These are phyloP conservation scores for Nicotiana rustica DNA, from an alignment of 305 asterid species.

Conservation along the genomic window DNA sequence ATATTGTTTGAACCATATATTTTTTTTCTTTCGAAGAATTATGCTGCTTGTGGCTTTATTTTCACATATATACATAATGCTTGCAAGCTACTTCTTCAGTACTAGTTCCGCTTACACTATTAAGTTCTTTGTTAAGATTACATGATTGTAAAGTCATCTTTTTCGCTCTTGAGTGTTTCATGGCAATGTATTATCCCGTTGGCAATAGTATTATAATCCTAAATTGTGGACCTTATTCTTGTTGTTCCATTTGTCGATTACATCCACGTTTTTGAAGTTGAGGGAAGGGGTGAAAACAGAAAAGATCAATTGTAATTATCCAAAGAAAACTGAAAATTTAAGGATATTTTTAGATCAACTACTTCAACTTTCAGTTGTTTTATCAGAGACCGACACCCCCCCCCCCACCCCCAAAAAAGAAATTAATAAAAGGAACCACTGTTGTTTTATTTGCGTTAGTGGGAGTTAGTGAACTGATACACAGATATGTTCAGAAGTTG, in stretches of 20 bases:
- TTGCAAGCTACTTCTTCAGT: background rate
- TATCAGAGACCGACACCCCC: background rate
- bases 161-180: background rate
- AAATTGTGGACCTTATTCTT: background rate
- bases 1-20: constrained; percentile 23
- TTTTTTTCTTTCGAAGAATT: background rate
- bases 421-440: background rate
- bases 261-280: background rate
- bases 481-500: background rate
- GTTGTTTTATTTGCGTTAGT: background rate
- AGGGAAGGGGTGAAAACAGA: background rate
- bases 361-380: background rate
- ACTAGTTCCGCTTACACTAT: background rate
- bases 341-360: background rate
- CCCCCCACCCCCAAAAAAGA: background rate
- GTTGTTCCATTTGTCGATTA: background rate
- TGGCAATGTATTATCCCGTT: constrained; percentile 7
- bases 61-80: background rate
- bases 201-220: background rate
- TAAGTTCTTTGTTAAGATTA: constrained; percentile 5
- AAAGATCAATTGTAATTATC: background rate
- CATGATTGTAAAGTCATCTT: constrained; percentile 23
- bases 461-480: background rate
- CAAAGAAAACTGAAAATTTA: background rate
- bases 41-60: constrained; percentile 23